phyloP scores from a whole-genome alignment of 2,329 filamentous ascomycete species.

The Pseudogymnoascus sp. region DNA sequence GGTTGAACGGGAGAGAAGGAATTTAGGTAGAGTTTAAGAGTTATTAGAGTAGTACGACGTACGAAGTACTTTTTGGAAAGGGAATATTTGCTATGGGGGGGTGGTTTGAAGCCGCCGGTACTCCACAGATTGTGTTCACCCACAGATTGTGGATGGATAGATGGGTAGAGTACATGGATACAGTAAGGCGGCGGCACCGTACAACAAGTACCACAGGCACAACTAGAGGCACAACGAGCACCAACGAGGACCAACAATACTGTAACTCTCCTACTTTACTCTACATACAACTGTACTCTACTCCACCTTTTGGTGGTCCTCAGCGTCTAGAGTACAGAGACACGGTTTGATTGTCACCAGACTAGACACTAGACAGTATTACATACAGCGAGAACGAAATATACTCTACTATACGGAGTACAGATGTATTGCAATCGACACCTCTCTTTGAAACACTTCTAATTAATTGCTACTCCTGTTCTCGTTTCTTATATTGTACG shows the following conservation, averaged over 20 bases:
- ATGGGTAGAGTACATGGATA: neutral
- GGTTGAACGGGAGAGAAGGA: neutral
- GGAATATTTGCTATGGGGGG: neutral
- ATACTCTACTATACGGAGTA: conserved; percentile 2
- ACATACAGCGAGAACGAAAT: neutral
- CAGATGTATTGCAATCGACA: neutral
- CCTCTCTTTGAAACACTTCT: neutral
- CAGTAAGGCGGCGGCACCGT: neutral
- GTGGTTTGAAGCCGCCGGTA: neutral
- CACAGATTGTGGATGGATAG: neutral
- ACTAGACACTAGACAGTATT: conserved; percentile 1
- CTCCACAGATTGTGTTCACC: neutral
- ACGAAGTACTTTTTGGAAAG: neutral
- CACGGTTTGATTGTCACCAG: neutral
- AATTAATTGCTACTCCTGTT: neutral
- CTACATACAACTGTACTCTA: neutral
- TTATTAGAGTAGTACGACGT: neutral
- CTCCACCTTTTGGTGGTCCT: neutral
- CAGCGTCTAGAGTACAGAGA: neutral
- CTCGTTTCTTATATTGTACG: neutral
- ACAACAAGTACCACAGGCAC: neutral
- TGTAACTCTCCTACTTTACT: no score
- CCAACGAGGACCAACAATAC: neutral
- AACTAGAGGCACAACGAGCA: neutral
- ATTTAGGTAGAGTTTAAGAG: conserved; percentile 2